Base-by-base conservation (phyloP, 495 filamentous ascomycete species). In the Terfezia boudieri region DNA sequence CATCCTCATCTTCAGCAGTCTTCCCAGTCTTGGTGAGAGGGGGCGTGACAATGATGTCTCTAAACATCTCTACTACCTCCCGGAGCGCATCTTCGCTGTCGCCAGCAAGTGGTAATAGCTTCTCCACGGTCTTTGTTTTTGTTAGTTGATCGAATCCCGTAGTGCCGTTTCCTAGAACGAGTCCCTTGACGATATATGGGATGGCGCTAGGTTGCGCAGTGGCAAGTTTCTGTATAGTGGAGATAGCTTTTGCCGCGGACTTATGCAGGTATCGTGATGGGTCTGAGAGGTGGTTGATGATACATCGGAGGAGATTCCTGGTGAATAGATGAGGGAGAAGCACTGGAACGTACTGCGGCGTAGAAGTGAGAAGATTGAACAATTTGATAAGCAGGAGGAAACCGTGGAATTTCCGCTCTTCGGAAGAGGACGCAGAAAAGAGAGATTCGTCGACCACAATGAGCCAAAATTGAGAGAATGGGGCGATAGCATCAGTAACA, bases 321-420 rank as follows among this genome's bases (percentile, higher is more conserved):
- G 80, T 85, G 68, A 95, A 92, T 4, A 94, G 67, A 32, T 51
- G 49, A 2, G 64, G 57, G 20, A 70, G 63, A 12, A 82, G 62
- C 32, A 53, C 26, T 22, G 56, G 22, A 23, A 51, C 16, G 37
- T 43, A 41, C 26, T 56, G 41, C 38, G 62, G 49, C 16, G 53
- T 26, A 17, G 32, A 53, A 37, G 60, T 32, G 35, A 37, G 57
- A 26, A 51, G n/a, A 0, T 12, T 51, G 17, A 94, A 65, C 32
- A 85, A 70, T 55, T 82, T 82, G 55, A 77, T 73, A 58, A 95
- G 83, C 20, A 98, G 76, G 52, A 84, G 76, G 64, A 98, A 87
- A 4, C 92, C 90, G 69, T 82, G 84, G 62, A 83, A 84, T 66
- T 95, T 95, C 49, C 88, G 81, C 64, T 86, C 84, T 22, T 83